Conservation (phyloP, 2,329 filamentous ascomycete species). For the Colletotrichum eremochloae region DNA sequence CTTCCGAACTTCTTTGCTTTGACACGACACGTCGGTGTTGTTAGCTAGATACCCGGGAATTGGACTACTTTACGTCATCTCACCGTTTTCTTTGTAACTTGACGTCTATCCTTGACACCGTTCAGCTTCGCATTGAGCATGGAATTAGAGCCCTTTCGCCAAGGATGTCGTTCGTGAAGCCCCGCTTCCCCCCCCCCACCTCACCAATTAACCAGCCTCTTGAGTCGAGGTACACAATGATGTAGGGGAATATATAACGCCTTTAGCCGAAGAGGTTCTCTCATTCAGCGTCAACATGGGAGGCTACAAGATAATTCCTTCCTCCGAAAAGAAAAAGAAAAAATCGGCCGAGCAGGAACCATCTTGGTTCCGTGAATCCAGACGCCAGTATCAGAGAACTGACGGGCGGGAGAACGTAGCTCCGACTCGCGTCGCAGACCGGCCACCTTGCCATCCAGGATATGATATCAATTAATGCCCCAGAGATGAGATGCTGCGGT, state of each 20-base stretch:
- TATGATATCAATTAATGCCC: slow-evolving; percentile 33
- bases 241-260: neutral
- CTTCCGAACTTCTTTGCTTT: slow-evolving; percentile 3
- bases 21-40: slow-evolving; percentile 5
- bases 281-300: neutral
- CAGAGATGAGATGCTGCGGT: slow-evolving; percentile 35
- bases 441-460: slow-evolving; percentile 18
- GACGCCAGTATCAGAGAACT: neutral
- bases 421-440: slow-evolving; percentile 2
- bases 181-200: too few relatives aligned
- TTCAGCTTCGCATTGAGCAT: neutral
- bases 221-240: neutral
- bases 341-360: neutral
- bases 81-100: neutral
- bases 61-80: slow-evolving; percentile 9
- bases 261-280: neutral
- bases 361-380: neutral
- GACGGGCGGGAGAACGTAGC: neutral
- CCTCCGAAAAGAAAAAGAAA: neutral
- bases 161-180: neutral
- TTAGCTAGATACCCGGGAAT: slow-evolving; percentile 30
- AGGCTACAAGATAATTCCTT: too few relatives aligned
- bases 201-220: neutral
- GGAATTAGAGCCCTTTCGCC: slow-evolving; percentile 20
- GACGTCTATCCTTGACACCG: neutral